Evolutionary conservation across 257 asterid species (phyloP).

Genomic region (Leonotis leonurus): DNA sequence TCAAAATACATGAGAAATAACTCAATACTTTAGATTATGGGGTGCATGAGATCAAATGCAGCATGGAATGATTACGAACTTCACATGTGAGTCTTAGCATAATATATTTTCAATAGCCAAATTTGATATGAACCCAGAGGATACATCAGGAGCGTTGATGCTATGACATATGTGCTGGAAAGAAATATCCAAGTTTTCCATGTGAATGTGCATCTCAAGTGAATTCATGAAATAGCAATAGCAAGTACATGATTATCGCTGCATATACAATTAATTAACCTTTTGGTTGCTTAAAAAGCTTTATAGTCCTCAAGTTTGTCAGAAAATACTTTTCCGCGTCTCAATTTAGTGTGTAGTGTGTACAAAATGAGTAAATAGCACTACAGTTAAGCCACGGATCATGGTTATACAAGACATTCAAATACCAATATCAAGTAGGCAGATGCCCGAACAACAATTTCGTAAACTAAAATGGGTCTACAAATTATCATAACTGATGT

Average conservation of each 20-base stretch:
- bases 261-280: not conserved
- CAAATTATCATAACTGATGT: no score
- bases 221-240: not conserved
- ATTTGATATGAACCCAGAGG: not conserved
- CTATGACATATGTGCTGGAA: not conserved
- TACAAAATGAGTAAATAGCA: not conserved
- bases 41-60: slow-evolving; percentile 9
- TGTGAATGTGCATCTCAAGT: not conserved
- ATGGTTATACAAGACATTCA: not conserved
- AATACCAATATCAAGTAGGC: not conserved
- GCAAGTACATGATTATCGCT: not conserved
- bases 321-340: not conserved
- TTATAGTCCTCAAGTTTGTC: not conserved
- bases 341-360: not conserved
- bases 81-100: not conserved
- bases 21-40: not conserved
- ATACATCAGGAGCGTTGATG: not conserved
- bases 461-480: not conserved
- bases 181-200: not conserved
- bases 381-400: not conserved
- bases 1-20: slow-evolving; percentile 11
- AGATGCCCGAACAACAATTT: not conserved
- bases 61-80: not conserved
- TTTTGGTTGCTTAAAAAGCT: not conserved
- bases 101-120: not conserved